A percentile compares a stretch with the other conserved stretches of the same genome.
phyloP scores from a whole-genome alignment of 78 protist species.

The Dictyostelium brefeldianum region DNA sequence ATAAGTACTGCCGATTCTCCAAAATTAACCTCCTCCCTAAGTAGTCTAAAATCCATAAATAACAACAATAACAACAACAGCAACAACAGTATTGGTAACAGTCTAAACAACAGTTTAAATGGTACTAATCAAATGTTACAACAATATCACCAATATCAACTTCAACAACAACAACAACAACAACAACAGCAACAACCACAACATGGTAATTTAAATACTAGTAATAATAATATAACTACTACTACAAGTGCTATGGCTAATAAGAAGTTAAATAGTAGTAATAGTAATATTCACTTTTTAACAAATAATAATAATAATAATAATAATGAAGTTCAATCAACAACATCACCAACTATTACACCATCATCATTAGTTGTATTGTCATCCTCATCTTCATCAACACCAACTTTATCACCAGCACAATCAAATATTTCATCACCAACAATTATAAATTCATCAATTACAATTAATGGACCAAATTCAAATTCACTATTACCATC shows the following conservation, averaged over 20 bases:
- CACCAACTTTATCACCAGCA: conserved; percentile 12
- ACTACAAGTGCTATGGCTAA: neutral
- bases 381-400: neutral
- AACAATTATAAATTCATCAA: conserved; percentile 8
- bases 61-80: neutral
- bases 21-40: neutral
- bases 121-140: neutral
- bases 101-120: conserved; percentile 13
- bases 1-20: neutral
- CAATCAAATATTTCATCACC: conserved; percentile 2
- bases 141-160: neutral
- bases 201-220: neutral
- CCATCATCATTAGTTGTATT: neutral
- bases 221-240: conserved; percentile 11
- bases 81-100: neutral
- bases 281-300: neutral
- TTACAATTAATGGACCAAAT: neutral
- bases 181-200: neutral
- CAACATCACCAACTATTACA: neutral
- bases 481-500: neutral
- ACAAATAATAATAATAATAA: neutral
- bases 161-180: neutral
- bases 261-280: neutral
- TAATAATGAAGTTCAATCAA: neutral
- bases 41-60: neutral